These are phyloP conservation scores for Colletotrichum sp. DNA, from an alignment of 2,329 filamentous ascomycete genomes.

Conservation along the genomic window DNA sequence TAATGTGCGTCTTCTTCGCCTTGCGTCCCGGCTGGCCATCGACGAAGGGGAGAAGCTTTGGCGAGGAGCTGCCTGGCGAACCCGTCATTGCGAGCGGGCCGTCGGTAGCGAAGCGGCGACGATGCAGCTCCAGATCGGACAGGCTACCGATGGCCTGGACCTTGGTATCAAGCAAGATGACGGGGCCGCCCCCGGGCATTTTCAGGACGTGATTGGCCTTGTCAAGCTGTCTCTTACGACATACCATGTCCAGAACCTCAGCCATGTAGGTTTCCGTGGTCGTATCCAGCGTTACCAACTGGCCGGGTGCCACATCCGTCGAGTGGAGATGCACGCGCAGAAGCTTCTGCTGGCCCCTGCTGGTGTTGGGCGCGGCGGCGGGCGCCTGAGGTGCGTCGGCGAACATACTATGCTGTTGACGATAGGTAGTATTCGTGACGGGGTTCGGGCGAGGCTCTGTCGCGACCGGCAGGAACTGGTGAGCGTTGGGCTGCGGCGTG, in stretches of 20 bases:
- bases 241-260: conserved; percentile 80
- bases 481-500: conserved; percentile 49
- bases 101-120: conserved; percentile 77
- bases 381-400: conserved; percentile 62
- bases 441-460: conserved; percentile 57
- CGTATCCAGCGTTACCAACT: conserved; percentile 75
- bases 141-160: conserved; percentile 80
- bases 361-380: conserved; percentile 45
- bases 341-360: conserved; percentile 71
- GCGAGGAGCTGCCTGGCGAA: conserved; percentile 73
- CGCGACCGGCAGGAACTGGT: conserved; percentile 30
- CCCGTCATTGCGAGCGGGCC: conserved; percentile 72
- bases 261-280: conserved; percentile 85
- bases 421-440: conserved; percentile 65
- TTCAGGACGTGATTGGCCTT: conserved; percentile 82
- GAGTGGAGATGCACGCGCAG: conserved; percentile 75
- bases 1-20: conserved; percentile 55
- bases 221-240: conserved; percentile 78
- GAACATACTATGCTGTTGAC: conserved; percentile 55
- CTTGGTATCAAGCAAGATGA: conserved; percentile 78
- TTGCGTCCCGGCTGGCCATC: conserved; percentile 49
- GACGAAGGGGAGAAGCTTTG: conserved; percentile 64
- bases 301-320: conserved; percentile 73
- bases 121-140: conserved; percentile 76
- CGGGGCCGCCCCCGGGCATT: conserved; percentile 74